Base-by-base conservation (phyloP, 108 stramenopile genomes). In the Skeletonema menzelii region DNA sequence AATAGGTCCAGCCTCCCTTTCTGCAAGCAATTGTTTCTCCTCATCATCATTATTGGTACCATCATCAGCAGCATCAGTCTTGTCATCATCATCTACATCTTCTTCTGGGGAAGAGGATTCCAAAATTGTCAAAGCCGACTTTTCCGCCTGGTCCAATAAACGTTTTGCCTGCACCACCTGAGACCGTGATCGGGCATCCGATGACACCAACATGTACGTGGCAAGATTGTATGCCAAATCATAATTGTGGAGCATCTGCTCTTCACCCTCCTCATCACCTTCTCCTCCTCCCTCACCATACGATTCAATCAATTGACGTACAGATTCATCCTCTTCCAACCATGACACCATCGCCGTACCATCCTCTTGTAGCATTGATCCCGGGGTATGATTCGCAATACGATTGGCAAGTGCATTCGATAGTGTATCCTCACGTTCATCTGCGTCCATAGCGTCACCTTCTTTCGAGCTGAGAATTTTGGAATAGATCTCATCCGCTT, bases 401-500 rank as follows among this genome's bases (percentile, higher is more conserved):
- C 64, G 37, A 69, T 83, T 83, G 57, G 82, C 82, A 26, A 83
- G 68, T 8, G 74, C 78, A 62, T 83, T 83, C 8, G 82, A 62
- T 12, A 77, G 49, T 4, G 63, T 28, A 34, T 79, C 82, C 68
- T 77, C 82, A 35, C 67, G 58, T 46, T 79, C 77, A 46, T 83
- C 82, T n/a, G 17, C 74, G 22, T 75, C 73, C 69, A 65, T 64
- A 1, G 27, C 56, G 3, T 15, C 53, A 17, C 17, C 58, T 8
- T 28, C 46, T 4, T 34, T 14, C 34, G 44, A 6, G 27, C 5
- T 19, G 20, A 34, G 17, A 30, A 82, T 27, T 35, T 35, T 44
- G 19, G 49, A 37, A 60, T 82, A 83, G 4, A 76, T 24, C 3
- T 13, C 49, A 47, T 75, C 74, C 8, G 78, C 78, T 22, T 28